A percentile compares a stretch with the other conserved stretches of the same genome.
These are phyloP conservation scores for Diaporthe caulivora DNA, from an alignment of 2,329 filamentous ascomycete species.

Conservation along the genomic window DNA sequence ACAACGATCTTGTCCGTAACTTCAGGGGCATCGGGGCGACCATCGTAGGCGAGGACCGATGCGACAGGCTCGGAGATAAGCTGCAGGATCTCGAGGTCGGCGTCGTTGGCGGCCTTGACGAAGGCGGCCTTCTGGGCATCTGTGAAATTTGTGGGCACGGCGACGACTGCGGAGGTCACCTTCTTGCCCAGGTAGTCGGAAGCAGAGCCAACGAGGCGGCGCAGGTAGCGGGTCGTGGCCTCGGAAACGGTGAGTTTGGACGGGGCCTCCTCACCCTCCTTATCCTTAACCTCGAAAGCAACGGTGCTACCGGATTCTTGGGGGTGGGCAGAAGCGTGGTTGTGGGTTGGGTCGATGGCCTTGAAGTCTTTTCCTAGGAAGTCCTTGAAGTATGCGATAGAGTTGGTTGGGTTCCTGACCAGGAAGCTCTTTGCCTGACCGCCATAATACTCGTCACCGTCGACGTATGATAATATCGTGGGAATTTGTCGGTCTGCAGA, in stretches of 20 bases:
- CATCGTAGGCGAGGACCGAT: constrained; percentile 91
- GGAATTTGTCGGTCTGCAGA: constrained; percentile 92
- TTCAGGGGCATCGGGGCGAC: constrained; percentile 77
- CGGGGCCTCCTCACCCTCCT: constrained; percentile 65
- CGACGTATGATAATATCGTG: constrained; percentile 91
- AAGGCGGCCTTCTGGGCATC: constrained; percentile 89
- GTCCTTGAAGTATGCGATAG: constrained; percentile 94
- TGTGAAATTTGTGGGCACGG: constrained; percentile 92
- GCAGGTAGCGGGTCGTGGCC: constrained; percentile 85
- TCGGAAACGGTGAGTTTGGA: constrained; percentile 84
- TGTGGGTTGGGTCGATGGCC: constrained; percentile 95
- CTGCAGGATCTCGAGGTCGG: constrained; percentile 90
- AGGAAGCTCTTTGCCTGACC: constrained; percentile 95
- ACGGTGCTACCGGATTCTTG: constrained; percentile 78
- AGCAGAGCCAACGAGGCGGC: constrained; percentile 84
- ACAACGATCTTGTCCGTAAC: constrained; percentile 89
- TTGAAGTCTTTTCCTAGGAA: constrained; percentile 97
- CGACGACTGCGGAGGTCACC: constrained; percentile 94
- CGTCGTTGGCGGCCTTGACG: constrained; percentile 80
- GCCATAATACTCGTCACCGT: constrained; percentile 96
- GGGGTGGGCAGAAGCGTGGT: constrained; percentile 93
- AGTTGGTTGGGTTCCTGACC: constrained; percentile 92
- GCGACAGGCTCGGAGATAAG: constrained; percentile 93
- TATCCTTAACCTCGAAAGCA: constrained; percentile 87
- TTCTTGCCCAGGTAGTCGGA: constrained; percentile 93